Base-by-base conservation (phyloP, 2,329 filamentous ascomycete species). In the Chrysoporthe puriensis region DNA sequence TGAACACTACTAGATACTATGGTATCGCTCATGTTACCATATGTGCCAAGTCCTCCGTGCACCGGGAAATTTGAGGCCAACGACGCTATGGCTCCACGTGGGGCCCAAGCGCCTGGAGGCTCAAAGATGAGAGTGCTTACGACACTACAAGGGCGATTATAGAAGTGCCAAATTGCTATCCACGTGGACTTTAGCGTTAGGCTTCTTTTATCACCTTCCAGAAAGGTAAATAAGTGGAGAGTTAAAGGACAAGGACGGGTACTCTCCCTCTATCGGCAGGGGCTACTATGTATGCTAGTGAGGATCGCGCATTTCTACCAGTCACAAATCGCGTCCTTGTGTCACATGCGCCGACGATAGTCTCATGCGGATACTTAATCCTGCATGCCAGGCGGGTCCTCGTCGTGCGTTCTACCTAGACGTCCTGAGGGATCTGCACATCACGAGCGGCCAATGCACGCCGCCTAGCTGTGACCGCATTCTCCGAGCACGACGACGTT, bases 361-460 rank as follows among this genome's bases (percentile, higher is more conserved):
- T 57, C 32, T 34, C 54, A n/a, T 40, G 26, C 26, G 32, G 16
- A 36, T 36, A 57, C 26, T 40, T 8, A 57, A 32, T 57, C 36
- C 36, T n/a, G 54, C 9, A 57, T 57, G 54, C 36, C 32, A 57
- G 54, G 54, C 54, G 54, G 54, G 54, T n/a, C 54, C 16, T 57
- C 11, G 26, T n/a, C 18, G 32, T 57, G 32, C 14, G 1, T 46
- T n/a, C 32, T n/a, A 11, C 54, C 48, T 52, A 7, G 48, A 32
- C 48, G n/a, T 4, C 26, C 16, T 40, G 9, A 6, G 36, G 36
- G 36, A 40, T 32, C n/a, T 52, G 48, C 48, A 52, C 48, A 21
- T 26, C 48, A 52, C 26, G 9, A 26, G 48, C 48, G 48, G 48
- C 13, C 48, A 52, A 32, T 13, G 48, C 48, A 26, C 26, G 48